These are phyloP conservation scores for Schizophyllum commune DNA, from an alignment of 1,284 basidiomycete species.

Conservation along the genomic window DNA sequence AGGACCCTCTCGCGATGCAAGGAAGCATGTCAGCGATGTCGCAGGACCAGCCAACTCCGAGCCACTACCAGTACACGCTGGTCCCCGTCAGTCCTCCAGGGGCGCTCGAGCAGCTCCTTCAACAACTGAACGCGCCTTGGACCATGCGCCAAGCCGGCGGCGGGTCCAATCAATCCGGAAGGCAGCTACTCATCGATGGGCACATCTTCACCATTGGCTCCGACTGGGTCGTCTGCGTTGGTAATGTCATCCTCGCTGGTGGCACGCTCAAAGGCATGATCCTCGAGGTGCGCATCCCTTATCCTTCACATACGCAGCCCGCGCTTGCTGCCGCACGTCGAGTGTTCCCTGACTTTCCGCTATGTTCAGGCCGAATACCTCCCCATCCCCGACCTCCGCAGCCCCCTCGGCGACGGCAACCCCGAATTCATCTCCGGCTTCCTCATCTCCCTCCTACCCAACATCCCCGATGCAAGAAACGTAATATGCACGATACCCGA, in stretches of 20 bases:
- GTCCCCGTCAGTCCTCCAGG: conserved; percentile 64
- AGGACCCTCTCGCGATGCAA: conserved; percentile 60
- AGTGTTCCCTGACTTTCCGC: neutral
- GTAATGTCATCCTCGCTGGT: conserved; percentile 66
- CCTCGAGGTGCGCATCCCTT: conserved; percentile 60
- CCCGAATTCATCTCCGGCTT: conserved; percentile 67
- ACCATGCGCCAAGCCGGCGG: conserved; percentile 48
- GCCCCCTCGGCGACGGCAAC: conserved; percentile 51
- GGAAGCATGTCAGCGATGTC: conserved; percentile 43
- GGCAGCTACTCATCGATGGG: conserved; percentile 64
- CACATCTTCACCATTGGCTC: conserved; percentile 61
- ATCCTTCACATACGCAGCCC: too few species aligned
- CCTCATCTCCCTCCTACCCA: conserved; percentile 63
- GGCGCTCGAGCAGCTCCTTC: conserved; percentile 62
- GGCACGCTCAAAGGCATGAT: conserved; percentile 72
- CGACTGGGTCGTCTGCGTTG: conserved; percentile 74
- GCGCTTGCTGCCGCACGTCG: too few species aligned
- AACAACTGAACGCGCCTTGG: conserved; percentile 68
- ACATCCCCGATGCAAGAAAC: conserved; percentile 57
- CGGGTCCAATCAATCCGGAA: conserved; percentile 34
- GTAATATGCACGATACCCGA: conserved; percentile 70
- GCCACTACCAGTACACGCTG: conserved; percentile 68
- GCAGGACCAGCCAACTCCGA: conserved; percentile 37
- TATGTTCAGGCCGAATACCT: conserved; percentile 64
- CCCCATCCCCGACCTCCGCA: conserved; percentile 57